A percentile compares a stretch with the other conserved stretches of the same genome.
phyloP scores from a whole-genome alignment of 345 rosid genomes.

The Populus pruinosa region DNA sequence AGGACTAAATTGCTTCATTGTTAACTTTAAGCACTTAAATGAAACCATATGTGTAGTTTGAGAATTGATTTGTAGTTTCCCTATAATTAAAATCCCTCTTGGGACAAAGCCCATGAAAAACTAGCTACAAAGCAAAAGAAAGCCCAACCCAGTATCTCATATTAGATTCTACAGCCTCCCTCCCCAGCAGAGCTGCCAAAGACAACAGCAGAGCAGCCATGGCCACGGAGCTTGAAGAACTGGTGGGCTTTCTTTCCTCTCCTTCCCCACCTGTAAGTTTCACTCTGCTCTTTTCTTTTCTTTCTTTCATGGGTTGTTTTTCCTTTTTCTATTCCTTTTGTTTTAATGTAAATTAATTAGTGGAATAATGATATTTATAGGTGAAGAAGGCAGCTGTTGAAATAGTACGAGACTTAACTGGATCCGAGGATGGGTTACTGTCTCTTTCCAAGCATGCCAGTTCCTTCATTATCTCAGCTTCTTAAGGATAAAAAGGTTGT shows the following conservation, averaged over 20 bases:
- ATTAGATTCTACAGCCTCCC: too few species aligned
- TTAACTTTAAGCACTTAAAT: not conserved
- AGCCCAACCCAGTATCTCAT: not conserved
- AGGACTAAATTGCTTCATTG: not conserved
- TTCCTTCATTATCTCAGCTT: slow-evolving; percentile 55
- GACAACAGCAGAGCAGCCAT: slow-evolving; percentile 29
- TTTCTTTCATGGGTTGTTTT: not conserved
- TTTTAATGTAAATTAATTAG: not conserved
- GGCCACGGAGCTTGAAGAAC: slow-evolving; percentile 90
- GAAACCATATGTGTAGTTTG: not conserved
- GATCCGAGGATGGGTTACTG: slow-evolving; percentile 73
- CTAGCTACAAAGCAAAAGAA: not conserved
- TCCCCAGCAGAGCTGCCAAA: not conserved
- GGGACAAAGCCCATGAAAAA: not conserved
- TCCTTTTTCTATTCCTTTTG: not conserved
- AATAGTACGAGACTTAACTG: slow-evolving; percentile 76
- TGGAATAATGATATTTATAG: slow-evolving; percentile 25
- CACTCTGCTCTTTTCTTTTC: not conserved
- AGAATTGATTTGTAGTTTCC: not conserved
- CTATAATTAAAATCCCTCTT: not conserved
- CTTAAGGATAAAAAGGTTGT: slow-evolving; percentile 64
- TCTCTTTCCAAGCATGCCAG: slow-evolving; percentile 56
- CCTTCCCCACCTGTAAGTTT: slow-evolving; percentile 60
- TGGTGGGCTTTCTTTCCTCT: slow-evolving; percentile 64
- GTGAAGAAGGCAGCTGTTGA: slow-evolving; percentile 85